Conservation (phyloP, 768 basidiomycete genomes). For the Boletus fagicola region DNA sequence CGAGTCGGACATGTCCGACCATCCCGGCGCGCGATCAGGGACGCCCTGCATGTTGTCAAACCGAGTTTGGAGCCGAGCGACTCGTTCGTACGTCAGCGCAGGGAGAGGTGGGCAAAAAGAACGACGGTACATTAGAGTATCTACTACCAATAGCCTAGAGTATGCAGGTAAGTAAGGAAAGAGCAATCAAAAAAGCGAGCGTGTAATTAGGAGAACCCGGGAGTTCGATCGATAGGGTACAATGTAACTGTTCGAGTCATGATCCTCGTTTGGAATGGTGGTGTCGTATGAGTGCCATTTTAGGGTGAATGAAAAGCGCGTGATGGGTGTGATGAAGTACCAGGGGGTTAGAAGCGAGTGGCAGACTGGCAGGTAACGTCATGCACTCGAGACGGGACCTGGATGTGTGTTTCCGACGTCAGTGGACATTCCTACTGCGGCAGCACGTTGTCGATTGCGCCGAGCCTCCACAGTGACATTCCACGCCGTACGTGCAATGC, state of each 20-base stretch:
- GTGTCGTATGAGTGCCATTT: slow-evolving; percentile 31
- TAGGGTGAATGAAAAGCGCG: slow-evolving; percentile 20
- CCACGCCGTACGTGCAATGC: slow-evolving; percentile 62
- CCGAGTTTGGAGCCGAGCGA: not conserved
- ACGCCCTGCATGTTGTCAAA: not conserved
- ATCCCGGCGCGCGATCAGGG: not conserved
- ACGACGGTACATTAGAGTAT: slow-evolving; percentile 15
- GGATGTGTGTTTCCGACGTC: slow-evolving; percentile 9
- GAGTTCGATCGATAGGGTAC: slow-evolving; percentile 13
- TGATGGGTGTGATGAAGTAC: slow-evolving; percentile 15
- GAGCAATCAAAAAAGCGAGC: slow-evolving; percentile 1
- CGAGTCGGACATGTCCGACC: too few relatives aligned
- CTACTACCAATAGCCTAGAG: slow-evolving; percentile 18
- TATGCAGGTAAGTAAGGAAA: slow-evolving; percentile 5
- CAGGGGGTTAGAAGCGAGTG: slow-evolving; percentile 9
- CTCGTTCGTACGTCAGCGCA: not conserved
- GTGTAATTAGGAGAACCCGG: slow-evolving; percentile 27
- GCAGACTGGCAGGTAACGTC: too few relatives aligned
- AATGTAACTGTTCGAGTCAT: slow-evolving; percentile 20
- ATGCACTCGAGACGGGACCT: slow-evolving; percentile 16
- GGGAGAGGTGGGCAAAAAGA: not conserved
- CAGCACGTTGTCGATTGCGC: slow-evolving; percentile 27
- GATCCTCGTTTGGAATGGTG: slow-evolving; percentile 28
- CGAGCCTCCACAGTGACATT: slow-evolving; percentile 70
- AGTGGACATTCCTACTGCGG: slow-evolving; percentile 11